phyloP scores from a whole-genome alignment of 2,329 filamentous ascomycete species.

The Aspergillus terreus region DNA sequence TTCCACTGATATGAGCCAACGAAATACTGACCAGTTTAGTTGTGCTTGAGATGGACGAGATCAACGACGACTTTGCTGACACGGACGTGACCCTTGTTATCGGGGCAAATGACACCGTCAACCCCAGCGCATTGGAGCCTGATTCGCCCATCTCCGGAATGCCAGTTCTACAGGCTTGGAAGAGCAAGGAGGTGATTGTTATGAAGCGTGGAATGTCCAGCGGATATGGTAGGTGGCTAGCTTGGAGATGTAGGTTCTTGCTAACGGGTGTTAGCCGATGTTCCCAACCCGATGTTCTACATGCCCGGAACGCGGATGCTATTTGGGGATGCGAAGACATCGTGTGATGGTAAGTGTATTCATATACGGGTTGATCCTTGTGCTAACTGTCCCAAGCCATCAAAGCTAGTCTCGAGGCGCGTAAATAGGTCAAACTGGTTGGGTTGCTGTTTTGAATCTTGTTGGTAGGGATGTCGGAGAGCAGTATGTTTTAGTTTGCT shows the following conservation, averaged over 20 bases:
- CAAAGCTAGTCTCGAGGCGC: conserved; percentile 37
- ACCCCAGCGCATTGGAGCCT: conserved; percentile 80
- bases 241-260: background rate
- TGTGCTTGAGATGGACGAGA: conserved; percentile 92
- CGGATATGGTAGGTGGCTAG: conserved; percentile 65
- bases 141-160: conserved; percentile 85
- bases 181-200: conserved; percentile 86
- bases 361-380: background rate
- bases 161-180: conserved; percentile 90
- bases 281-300: conserved; percentile 90
- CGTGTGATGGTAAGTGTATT: conserved; percentile 65
- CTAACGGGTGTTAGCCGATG: conserved; percentile 60
- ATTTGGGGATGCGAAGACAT: conserved; percentile 83
- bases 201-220: conserved; percentile 91
- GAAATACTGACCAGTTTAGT: conserved; percentile 39
- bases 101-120: conserved; percentile 89
- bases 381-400: conserved; percentile 32
- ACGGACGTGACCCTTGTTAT: conserved; percentile 87
- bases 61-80: conserved; percentile 85
- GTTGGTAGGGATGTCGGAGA: background rate
- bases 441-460: background rate
- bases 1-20: background rate
- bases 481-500: no score
- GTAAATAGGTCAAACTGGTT: conserved; percentile 18
- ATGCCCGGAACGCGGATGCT: conserved; percentile 88